Conservation (phyloP, 352 stramenopile genomes). For the Pythium periplocum region DNA sequence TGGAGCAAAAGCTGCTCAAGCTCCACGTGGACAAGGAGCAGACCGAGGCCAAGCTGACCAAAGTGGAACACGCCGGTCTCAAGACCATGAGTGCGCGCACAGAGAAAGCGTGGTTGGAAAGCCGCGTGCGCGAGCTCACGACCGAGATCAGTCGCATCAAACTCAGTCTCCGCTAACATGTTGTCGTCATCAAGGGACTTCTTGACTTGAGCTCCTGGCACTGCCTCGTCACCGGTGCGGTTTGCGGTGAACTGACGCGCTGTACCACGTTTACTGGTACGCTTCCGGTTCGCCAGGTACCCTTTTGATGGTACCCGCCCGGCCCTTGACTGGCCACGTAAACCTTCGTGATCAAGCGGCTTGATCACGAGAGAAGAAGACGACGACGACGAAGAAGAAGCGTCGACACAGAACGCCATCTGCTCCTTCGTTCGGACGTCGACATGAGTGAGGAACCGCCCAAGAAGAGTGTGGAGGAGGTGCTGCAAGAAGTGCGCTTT, state of each 20-base stretch:
- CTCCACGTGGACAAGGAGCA: slow-evolving; percentile 44
- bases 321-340: no score
- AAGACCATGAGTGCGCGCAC: slow-evolving; percentile 39
- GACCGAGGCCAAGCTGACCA: slow-evolving; percentile 31
- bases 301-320: slow-evolving; percentile 7
- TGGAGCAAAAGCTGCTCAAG: slow-evolving; percentile 37
- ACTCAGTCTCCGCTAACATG: slow-evolving; percentile 20
- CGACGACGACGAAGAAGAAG: no score
- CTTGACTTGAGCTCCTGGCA: slow-evolving; percentile 1
- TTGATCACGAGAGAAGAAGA: no score
- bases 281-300: slow-evolving; percentile 3
- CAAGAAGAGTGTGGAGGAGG: slow-evolving; percentile 35
- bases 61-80: slow-evolving; percentile 34
- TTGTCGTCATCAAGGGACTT: slow-evolving; percentile 13
- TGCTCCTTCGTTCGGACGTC: no score
- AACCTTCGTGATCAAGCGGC: no score
- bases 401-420: no score
- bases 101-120: slow-evolving; percentile 29
- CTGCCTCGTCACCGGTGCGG: no score
- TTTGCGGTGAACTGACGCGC: no score
- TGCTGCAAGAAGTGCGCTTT: slow-evolving; percentile 56
- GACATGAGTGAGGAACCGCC: background rate
- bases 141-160: slow-evolving; percentile 30
- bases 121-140: slow-evolving; percentile 19
- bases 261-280: slow-evolving; percentile 4